These are phyloP conservation scores for Kickxella alabastrina DNA, from an alignment of 192 early-diverging fungal species.

Conservation along the genomic window DNA sequence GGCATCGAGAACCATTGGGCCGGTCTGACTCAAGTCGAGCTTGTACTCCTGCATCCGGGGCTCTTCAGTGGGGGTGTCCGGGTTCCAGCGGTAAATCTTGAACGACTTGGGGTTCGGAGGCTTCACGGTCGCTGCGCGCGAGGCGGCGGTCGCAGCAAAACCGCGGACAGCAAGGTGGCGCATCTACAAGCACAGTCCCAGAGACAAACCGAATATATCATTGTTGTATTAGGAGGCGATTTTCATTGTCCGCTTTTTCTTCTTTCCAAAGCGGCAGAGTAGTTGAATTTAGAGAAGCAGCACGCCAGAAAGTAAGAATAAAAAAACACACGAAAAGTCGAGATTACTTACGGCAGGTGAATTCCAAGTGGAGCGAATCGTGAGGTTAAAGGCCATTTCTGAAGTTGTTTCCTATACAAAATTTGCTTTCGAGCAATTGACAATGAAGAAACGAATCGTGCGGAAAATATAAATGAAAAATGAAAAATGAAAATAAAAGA, in stretches of 20 bases:
- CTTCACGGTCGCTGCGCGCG: constrained; percentile 49
- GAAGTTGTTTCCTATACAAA: not conserved
- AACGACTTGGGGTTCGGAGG: constrained; percentile 77
- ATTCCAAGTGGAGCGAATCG: constrained; percentile 15
- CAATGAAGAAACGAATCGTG: not conserved
- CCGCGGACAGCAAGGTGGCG: constrained; percentile 27
- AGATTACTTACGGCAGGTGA: constrained; percentile 30
- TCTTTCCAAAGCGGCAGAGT: no score
- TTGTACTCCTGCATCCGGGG: constrained; percentile 83
- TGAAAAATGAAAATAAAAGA: not conserved
- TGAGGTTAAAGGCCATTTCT: constrained; percentile 10
- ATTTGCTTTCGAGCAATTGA: no score
- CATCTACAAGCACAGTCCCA: constrained; percentile 10
- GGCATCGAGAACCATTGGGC: constrained; percentile 95
- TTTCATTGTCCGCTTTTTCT: no score
- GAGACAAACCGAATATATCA: not conserved
- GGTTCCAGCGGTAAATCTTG: constrained; percentile 96
- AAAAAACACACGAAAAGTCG: no score
- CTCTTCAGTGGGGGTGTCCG: constrained; percentile 83
- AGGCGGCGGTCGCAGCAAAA: constrained; percentile 14
- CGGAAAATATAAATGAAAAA: not conserved
- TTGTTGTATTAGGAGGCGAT: no score
- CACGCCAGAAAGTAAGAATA: not conserved
- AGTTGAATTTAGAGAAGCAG: no score
- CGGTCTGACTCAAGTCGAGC: constrained; percentile 87